Base-by-base conservation (phyloP, 768 basidiomycete species). In the Panellus pusillus region DNA sequence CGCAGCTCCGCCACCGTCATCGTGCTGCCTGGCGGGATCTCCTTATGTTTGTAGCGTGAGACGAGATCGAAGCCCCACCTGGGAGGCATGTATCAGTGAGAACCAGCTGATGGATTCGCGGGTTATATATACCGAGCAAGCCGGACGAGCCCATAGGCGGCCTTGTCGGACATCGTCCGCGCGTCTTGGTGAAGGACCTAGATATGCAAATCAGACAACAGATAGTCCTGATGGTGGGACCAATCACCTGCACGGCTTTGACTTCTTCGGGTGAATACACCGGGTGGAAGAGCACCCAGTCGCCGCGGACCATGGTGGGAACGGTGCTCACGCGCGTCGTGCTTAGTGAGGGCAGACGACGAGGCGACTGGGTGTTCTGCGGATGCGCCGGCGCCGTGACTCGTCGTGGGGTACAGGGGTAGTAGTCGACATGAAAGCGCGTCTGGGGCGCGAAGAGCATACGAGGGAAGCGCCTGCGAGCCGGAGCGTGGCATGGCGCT, bases 281-380 rank as follows among this genome's bases (percentile, higher is more conserved):
- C 0, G 95, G 95, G 65, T 96, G 92, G 66, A 93, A 92, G 2
- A 97, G 72, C 11, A 96, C 92, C 92, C 93, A 97, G 62, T 91
- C 89, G 2, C 90, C 90, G 37, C 74, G 78, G 45, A 83, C 68
- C 65, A 76, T 78, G 3, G 75, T 72, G 2, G 83, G 82, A 13
- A 82, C 71, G 5, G 83, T 81, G 66, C 76, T 80, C 51, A 77
- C 75, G 1, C 78, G n/a, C 79, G 63, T 73, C 77, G 24, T 68
- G 68, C 53, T 72, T 71, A 5, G 75, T 75, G 59, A 80, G 54
- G 20, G 29, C 45, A 6, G 55, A 57, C 3, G 46, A n/a, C 6
- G 47, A 44, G 5, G 45, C 38, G 4, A 9, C 11, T 0, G 41
- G 42, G 7, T 28, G 37, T 19, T 42, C 50, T 52, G 44, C 2